These are phyloP conservation scores for Termitomyces sp. DNA, from an alignment of 768 basidiomycete genomes.

Conservation along the genomic window DNA sequence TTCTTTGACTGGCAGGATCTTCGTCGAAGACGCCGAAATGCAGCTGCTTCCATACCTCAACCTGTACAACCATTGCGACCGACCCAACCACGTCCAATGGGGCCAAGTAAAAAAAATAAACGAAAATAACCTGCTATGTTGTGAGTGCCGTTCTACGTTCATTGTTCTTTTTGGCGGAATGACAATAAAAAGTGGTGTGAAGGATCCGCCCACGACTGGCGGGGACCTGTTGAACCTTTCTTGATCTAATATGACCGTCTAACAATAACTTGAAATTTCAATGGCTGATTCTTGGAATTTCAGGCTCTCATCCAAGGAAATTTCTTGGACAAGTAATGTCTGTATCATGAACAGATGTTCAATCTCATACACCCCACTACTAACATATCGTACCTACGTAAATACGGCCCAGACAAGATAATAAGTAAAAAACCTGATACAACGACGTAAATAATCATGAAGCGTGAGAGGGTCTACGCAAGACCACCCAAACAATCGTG, in stretches of 20 bases:
- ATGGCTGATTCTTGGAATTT: neutral
- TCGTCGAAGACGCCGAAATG: slow-evolving; percentile 27
- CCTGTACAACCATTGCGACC: neutral
- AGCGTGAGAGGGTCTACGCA: neutral
- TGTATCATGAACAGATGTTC: neutral
- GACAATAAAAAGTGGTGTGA: slow-evolving; percentile 78
- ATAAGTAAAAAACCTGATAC: slow-evolving; percentile 14
- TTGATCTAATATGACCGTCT: slow-evolving; percentile 91
- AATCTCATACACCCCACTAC: slow-evolving; percentile 4
- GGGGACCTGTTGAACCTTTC: slow-evolving; percentile 60
- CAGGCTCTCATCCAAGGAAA: neutral
- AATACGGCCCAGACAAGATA: slow-evolving; percentile 5
- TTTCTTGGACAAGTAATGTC: neutral
- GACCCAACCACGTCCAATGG: neutral
- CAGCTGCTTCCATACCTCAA: slow-evolving; percentile 3
- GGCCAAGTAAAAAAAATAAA: neutral
- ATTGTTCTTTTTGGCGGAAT: slow-evolving; percentile 32
- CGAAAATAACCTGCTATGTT: slow-evolving; percentile 7
- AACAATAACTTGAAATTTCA: neutral
- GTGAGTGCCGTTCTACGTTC: slow-evolving; percentile 18
- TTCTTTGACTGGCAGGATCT: slow-evolving; percentile 61
- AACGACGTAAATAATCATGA: slow-evolving; percentile 8
- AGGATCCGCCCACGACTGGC: slow-evolving; percentile 49
- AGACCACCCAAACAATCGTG: too few species aligned
- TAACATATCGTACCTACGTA: slow-evolving; percentile 8